Evolutionary conservation across 208 protist species (phyloP).

Genomic region (Leishmania tropica): DNA sequence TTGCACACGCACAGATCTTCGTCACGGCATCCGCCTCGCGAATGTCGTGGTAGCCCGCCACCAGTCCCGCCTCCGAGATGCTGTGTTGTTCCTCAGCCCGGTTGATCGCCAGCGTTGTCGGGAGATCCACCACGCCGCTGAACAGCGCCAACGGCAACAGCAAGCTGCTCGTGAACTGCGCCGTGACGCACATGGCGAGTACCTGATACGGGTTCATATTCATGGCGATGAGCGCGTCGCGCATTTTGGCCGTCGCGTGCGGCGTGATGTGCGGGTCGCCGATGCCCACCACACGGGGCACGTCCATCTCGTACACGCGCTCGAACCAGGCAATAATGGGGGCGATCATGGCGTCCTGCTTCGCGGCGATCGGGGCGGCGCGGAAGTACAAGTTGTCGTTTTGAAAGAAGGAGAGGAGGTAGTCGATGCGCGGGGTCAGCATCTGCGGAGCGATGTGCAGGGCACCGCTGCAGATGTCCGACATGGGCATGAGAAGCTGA

Average conservation of each 20-base stretch:
- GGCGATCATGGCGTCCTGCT: constrained; percentile 76
- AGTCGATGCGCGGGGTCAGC: constrained; percentile 88
- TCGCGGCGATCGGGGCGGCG: constrained; percentile 59
- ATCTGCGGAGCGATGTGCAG: constrained; percentile 87
- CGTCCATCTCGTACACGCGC: constrained; percentile 60
- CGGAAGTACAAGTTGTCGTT: constrained; percentile 94
- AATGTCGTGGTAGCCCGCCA: constrained; percentile 94
- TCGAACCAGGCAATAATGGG: constrained; percentile 87
- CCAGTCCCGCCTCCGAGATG: constrained; percentile 56
- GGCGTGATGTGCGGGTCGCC: constrained; percentile 76
- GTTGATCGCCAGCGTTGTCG: constrained; percentile 83
- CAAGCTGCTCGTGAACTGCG: constrained; percentile 92
- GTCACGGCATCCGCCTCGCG: constrained; percentile 85
- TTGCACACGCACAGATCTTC: constrained; percentile 87
- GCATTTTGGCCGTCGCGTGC: constrained; percentile 54
- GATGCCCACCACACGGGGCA: constrained; percentile 89
- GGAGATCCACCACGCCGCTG: constrained; percentile 70
- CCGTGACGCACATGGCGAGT: constrained; percentile 86
- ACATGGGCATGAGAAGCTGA: constrained; percentile 91
- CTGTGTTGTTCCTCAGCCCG: constrained; percentile 88
- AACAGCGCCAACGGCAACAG: constrained; percentile 89
- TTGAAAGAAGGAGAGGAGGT: constrained; percentile 92
- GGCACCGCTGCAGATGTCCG: constrained; percentile 88
- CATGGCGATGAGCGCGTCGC: constrained; percentile 72
- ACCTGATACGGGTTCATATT: constrained; percentile 93